These are phyloP conservation scores for Nemania diffusa DNA, from an alignment of 2,329 filamentous ascomycete genomes.

Conservation along the genomic window DNA sequence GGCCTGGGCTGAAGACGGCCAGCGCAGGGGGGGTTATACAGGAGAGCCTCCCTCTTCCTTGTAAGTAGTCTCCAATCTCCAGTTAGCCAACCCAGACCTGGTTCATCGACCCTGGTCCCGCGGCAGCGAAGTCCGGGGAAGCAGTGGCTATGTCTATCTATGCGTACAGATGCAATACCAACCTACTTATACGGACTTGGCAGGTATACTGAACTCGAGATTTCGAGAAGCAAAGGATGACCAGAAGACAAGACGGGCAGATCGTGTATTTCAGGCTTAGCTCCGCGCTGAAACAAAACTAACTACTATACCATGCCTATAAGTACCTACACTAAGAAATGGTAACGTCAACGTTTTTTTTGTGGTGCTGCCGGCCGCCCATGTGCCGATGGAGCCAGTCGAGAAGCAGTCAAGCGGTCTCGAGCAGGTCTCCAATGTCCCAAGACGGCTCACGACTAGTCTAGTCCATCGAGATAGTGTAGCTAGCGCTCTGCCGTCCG, in stretches of 20 bases:
- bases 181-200: background rate
- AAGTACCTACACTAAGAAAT: slow-evolving; percentile 25
- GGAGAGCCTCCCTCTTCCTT: slow-evolving; percentile 29
- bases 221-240: background rate
- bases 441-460: slow-evolving; percentile 34
- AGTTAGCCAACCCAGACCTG: slow-evolving; percentile 13
- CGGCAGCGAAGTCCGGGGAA: slow-evolving; percentile 22
- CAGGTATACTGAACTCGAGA: background rate
- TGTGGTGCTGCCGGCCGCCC: slow-evolving; percentile 32
- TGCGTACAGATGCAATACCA: background rate
- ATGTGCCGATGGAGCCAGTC: slow-evolving; percentile 32
- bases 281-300: slow-evolving; percentile 19
- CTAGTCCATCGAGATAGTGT: background rate
- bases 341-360: slow-evolving; percentile 33
- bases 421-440: slow-evolving; percentile 28
- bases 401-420: slow-evolving; percentile 23
- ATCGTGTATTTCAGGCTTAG: slow-evolving; percentile 19
- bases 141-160: slow-evolving; percentile 4
- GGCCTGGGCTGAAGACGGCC: slow-evolving; percentile 28
- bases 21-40: slow-evolving; percentile 19
- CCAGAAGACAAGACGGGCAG: background rate
- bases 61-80: slow-evolving; percentile 29
- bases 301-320: background rate
- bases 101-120: slow-evolving; percentile 22
- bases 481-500: slow-evolving; percentile 17